Conservation (phyloP, 2,329 filamentous ascomycete species). For the Cladosporium sp. region DNA sequence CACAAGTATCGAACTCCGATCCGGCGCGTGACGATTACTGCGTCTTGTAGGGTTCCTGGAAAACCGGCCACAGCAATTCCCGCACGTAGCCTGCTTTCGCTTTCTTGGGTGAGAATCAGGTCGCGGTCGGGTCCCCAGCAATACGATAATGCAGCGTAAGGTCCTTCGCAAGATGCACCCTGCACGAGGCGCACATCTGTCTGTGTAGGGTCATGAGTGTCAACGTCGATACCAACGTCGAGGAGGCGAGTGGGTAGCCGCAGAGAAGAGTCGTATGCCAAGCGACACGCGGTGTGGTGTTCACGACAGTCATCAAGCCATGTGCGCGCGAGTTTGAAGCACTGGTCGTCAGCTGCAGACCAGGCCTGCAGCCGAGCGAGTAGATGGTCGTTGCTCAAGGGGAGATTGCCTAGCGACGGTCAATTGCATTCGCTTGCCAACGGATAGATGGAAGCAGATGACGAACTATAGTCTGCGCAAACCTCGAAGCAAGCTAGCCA, state of each 20-base stretch:
- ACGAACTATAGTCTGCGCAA: slow-evolving; percentile 17
- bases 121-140: background rate
- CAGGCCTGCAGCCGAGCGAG: slow-evolving; percentile 1
- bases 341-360: background rate
- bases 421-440: background rate
- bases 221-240: background rate
- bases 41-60: background rate
- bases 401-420: background rate
- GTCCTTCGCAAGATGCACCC: background rate
- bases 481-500: slow-evolving; percentile 19
- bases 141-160: background rate
- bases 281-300: background rate
- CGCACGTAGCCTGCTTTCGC: background rate
- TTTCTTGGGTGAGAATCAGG: background rate
- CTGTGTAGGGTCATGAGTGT: background rate
- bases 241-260: background rate
- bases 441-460: background rate
- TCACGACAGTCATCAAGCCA: background rate
- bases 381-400: background rate
- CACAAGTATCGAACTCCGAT: slow-evolving; percentile 23
- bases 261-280: background rate
- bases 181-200: background rate
- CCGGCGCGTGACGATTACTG: slow-evolving; percentile 1
- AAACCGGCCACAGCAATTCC: background rate
- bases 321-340: background rate